Evolutionary conservation across 2,329 filamentous ascomycete species (phyloP).

Genomic region (Arthroderma sp.): DNA sequence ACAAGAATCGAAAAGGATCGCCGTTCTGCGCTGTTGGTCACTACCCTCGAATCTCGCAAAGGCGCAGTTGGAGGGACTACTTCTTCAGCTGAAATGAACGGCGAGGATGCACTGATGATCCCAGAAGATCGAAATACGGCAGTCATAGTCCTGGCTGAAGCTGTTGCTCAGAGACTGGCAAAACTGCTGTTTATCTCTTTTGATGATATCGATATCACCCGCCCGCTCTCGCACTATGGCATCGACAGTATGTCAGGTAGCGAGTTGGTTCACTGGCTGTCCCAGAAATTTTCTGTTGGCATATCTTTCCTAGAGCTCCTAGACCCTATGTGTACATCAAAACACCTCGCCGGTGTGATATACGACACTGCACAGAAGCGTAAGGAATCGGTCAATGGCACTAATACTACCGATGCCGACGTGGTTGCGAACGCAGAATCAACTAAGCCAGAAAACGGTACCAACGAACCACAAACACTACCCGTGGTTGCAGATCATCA

Average conservation of each 20-base stretch:
- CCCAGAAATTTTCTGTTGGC: not conserved
- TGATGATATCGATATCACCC: not conserved
- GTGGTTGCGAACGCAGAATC: not conserved
- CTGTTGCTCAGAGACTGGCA: not conserved
- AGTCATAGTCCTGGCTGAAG: not conserved
- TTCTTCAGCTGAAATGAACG: not conserved
- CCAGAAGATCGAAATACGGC: not conserved
- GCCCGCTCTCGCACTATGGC: slow-evolving; percentile 12
- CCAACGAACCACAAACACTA: not conserved
- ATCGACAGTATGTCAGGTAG: slow-evolving; percentile 18
- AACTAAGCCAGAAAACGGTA: not conserved
- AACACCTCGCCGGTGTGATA: not conserved
- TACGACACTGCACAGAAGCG: not conserved
- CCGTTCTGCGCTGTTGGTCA: not conserved
- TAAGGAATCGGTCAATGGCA: not conserved
- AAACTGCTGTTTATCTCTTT: not conserved
- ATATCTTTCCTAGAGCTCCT: not conserved
- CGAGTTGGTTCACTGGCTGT: slow-evolving; percentile 15
- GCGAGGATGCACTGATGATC: not conserved
- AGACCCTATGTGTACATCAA: not conserved
- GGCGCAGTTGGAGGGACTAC: not conserved
- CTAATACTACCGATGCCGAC: not conserved
- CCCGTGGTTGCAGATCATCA: not conserved
- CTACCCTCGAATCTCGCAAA: not conserved
- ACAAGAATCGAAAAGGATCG: not conserved